Evolutionary conservation across 78 protist species (phyloP).

Genomic region (Chrysochromulina tobinii): DNA sequence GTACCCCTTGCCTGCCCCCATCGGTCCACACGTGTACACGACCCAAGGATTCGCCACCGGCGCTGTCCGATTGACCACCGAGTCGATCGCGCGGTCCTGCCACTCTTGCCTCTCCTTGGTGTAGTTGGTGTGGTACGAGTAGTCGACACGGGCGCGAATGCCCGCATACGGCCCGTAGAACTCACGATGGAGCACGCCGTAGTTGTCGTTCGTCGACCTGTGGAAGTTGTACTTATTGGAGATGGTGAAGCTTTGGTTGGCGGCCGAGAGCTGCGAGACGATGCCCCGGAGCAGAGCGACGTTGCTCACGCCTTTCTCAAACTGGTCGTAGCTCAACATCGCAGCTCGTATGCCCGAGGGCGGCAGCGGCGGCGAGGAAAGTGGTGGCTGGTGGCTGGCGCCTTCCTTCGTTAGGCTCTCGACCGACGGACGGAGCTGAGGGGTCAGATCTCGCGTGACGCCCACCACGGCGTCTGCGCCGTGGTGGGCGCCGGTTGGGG

Average conservation of each 20-base stretch:
- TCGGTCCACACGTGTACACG: neutral
- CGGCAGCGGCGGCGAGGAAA: too few relatives aligned
- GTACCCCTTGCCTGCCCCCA: conserved; percentile 7
- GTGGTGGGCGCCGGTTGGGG: too few relatives aligned
- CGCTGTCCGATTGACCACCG: neutral
- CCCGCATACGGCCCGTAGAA: neutral
- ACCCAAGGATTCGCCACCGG: neutral
- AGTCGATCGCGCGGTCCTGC: neutral
- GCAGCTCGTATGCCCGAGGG: too few relatives aligned
- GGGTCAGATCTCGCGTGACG: too few relatives aligned
- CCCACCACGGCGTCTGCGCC: too few relatives aligned
- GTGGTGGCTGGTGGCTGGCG: too few relatives aligned
- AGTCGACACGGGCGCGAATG: neutral
- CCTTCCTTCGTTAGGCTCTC: too few relatives aligned
- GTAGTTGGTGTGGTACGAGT: neutral
- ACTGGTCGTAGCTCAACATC: neutral
- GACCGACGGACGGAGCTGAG: too few relatives aligned
- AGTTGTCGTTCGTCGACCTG: neutral
- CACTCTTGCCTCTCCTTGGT: neutral
- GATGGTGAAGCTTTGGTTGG: neutral
- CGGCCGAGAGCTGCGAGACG: neutral
- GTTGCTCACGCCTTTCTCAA: neutral
- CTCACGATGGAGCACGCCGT: neutral
- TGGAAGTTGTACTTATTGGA: neutral
- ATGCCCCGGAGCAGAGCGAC: neutral